These are phyloP conservation scores for Pyrus hybrid DNA, from an alignment of 331 rosid genomes.

Conservation along the genomic window DNA sequence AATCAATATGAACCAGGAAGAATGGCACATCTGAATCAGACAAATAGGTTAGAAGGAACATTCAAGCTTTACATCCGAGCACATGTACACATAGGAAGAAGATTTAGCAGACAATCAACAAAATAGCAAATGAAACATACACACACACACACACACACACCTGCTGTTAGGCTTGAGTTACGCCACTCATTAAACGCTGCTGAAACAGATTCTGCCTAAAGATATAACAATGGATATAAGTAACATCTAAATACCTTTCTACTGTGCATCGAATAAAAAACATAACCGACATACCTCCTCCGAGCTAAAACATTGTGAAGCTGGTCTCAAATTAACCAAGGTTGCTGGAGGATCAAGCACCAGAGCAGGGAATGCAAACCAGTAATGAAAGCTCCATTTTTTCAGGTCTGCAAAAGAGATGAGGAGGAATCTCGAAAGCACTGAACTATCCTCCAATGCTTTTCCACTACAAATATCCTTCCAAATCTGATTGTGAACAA, in stretches of 20 bases:
- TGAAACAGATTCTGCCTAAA: slow-evolving; percentile 71
- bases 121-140: not conserved
- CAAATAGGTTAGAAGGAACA: not conserved
- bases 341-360: slow-evolving; percentile 83
- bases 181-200: slow-evolving; percentile 82
- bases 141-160: slow-evolving; percentile 30
- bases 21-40: slow-evolving; percentile 73
- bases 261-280: not conserved
- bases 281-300: slow-evolving; percentile 52
- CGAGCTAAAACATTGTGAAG: slow-evolving; percentile 55
- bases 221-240: slow-evolving; percentile 9
- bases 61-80: not conserved
- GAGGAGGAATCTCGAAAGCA: slow-evolving; percentile 75
- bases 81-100: too few species aligned
- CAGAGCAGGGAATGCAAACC: slow-evolving; percentile 95
- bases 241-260: slow-evolving; percentile 1
- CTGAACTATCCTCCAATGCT: slow-evolving; percentile 73
- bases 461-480: slow-evolving; percentile 73
- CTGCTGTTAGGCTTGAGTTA: slow-evolving; percentile 56
- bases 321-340: slow-evolving; percentile 57
- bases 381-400: slow-evolving; percentile 78
- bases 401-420: slow-evolving; percentile 94
- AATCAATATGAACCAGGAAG: slow-evolving; percentile 56
- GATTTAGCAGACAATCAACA: not conserved
- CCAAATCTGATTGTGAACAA: slow-evolving; percentile 63